phyloP scores from a whole-genome alignment of 176 grass and related monocot genomes.

The Avena atlantica region DNA sequence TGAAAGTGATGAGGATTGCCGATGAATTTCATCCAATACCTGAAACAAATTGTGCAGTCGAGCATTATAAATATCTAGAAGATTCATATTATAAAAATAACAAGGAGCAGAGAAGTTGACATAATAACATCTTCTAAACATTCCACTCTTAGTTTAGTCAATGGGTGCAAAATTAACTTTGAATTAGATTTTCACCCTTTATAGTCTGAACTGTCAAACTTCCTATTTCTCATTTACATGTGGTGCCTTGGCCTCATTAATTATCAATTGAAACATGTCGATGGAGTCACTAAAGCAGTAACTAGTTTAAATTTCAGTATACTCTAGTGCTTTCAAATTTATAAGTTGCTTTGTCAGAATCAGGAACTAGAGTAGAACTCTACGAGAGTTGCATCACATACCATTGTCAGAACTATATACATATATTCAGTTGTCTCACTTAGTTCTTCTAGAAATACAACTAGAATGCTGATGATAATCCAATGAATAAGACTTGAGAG shows the following conservation, averaged over 20 bases:
- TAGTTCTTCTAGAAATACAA: constrained; percentile 19
- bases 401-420: background rate
- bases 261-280: background rate
- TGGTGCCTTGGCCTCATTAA: constrained; percentile 21
- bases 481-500: constrained; percentile 17
- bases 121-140: constrained; percentile 24
- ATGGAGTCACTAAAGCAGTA: constrained; percentile 9
- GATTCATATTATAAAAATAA: constrained; percentile 9
- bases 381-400: background rate
- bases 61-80: constrained; percentile 47
- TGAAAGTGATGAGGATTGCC: constrained; percentile 74
- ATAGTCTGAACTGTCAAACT: background rate
- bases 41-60: constrained; percentile 51
- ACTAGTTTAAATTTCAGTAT: constrained; percentile 5
- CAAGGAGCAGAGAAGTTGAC: constrained; percentile 24
- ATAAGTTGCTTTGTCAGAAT: constrained; percentile 1
- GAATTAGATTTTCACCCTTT: background rate
- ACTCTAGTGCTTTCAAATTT: background rate
- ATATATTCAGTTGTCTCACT: background rate
- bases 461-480: constrained; percentile 36
- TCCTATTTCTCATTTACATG: background rate
- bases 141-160: background rate
- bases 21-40: constrained; percentile 99
- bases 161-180: constrained; percentile 7
- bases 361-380: constrained; percentile 17